Evolutionary conservation across 2,329 filamentous ascomycete species (phyloP).

Genomic region (Neobulgaria alba): DNA sequence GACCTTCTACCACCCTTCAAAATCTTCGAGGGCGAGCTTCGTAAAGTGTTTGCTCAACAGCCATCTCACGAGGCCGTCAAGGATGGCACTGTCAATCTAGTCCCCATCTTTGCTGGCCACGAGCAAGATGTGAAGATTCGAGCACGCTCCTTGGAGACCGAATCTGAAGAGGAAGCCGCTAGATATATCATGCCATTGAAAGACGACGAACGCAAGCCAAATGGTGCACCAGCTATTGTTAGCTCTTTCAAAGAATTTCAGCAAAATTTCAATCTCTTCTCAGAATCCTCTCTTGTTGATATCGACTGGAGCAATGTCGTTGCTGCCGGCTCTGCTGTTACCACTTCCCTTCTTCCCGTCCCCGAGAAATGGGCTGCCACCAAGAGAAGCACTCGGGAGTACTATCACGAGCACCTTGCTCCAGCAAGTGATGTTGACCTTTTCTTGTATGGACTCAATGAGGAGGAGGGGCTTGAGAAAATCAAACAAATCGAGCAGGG

Average conservation of each 20-base stretch:
- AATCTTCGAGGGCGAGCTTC: conserved; percentile 56
- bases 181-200: conserved; percentile 63
- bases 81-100: conserved; percentile 51
- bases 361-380: conserved; percentile 51
- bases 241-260: conserved; percentile 60
- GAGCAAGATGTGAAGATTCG: conserved; percentile 51
- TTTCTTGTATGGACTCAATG: conserved; percentile 72
- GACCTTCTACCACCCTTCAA: conserved; percentile 59
- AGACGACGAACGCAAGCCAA: conserved; percentile 48
- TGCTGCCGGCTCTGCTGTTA: conserved; percentile 71
- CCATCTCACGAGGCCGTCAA: conserved; percentile 48
- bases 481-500: conserved; percentile 71
- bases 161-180: conserved; percentile 51
- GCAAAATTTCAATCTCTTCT: conserved; percentile 74
- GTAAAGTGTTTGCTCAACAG: conserved; percentile 61
- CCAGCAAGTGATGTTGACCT: conserved; percentile 83
- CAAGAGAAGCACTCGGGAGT: conserved; percentile 57
- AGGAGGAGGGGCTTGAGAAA: conserved; percentile 72
- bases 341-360: conserved; percentile 68
- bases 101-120: conserved; percentile 54
- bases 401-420: conserved; percentile 74
- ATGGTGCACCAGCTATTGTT: conserved; percentile 61
- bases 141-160: conserved; percentile 48
- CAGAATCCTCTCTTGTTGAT: conserved; percentile 66
- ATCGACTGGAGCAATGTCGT: conserved; percentile 78